phyloP scores from a whole-genome alignment of 257 asterid genomes.

The Nicotiana paniculata region DNA sequence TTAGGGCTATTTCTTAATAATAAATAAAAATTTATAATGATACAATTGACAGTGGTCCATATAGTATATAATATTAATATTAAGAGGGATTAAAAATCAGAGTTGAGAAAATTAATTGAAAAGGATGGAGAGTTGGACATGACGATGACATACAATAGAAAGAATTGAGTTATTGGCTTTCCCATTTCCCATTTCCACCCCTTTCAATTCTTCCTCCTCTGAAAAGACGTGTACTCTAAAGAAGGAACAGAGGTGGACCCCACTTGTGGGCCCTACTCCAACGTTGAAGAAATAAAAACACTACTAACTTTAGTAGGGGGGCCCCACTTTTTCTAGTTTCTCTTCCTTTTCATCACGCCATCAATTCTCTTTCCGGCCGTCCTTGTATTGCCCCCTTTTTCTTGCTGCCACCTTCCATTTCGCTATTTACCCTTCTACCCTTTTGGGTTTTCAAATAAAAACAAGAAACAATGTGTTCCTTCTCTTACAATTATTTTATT shows the following conservation, averaged over 20 bases:
- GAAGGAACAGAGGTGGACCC: slow-evolving; percentile 51
- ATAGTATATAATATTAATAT: not conserved
- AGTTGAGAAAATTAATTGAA: not conserved
- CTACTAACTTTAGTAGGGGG: not conserved
- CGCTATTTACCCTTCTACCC: not conserved
- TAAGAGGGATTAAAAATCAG: not conserved
- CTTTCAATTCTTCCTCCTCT: slow-evolving; percentile 8
- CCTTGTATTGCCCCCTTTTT: not conserved
- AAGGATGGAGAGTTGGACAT: not conserved
- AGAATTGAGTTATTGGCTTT: not conserved
- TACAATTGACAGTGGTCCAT: not conserved
- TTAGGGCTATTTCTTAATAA: not conserved
- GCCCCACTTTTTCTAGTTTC: slow-evolving; percentile 7
- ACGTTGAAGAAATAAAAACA: slow-evolving; percentile 20
- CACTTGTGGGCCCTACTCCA: slow-evolving; percentile 19
- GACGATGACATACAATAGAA: not conserved
- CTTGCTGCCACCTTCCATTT: not conserved
- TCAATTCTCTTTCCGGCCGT: not conserved
- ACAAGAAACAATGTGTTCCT: not conserved
- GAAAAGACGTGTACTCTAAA: slow-evolving; percentile 48
- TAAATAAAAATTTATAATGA: not conserved
- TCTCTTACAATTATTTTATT: not conserved
- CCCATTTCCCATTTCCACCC: not conserved
- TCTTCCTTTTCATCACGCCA: not conserved
- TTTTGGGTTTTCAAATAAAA: not conserved